Conservation (phyloP, 352 stramenopile species). For the Globisporangium echinulatum region DNA sequence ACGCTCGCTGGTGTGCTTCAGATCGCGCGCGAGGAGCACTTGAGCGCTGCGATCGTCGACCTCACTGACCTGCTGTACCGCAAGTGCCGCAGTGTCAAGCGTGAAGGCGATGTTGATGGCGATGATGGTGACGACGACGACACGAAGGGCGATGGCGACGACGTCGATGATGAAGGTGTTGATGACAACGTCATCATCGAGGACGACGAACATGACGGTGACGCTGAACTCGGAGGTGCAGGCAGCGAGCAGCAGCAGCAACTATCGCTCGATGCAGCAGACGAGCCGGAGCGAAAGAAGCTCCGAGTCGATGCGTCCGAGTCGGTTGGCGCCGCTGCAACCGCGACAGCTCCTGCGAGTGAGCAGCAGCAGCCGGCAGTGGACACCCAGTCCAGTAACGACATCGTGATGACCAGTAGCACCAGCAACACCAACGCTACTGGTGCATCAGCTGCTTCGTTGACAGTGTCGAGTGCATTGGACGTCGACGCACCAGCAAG, state of each 20-base stretch:
- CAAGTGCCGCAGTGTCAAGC: constrained; percentile 45
- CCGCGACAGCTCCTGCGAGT: no score
- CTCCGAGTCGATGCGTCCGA: constrained; percentile 13
- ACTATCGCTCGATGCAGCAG: constrained; percentile 5
- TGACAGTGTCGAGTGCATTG: no score
- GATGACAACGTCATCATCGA: constrained; percentile 11
- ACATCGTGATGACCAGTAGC: no score
- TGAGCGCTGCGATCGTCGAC: constrained; percentile 45
- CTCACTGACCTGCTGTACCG: constrained; percentile 47
- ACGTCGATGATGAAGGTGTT: constrained; percentile 11
- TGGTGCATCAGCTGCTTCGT: no score
- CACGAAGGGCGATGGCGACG: constrained; percentile 19
- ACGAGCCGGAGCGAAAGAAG: constrained; percentile 36
- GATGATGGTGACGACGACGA: constrained; percentile 16
- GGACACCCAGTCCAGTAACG: no score
- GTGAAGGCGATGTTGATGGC: constrained; percentile 18
- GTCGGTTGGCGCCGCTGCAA: background rate
- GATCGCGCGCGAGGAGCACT: constrained; percentile 52
- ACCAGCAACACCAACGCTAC: no score
- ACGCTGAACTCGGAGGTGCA: no score
- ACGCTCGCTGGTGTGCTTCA: constrained; percentile 49
- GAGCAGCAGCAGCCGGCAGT: no score
- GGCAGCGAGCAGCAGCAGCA: no score
- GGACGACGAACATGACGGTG: no score
- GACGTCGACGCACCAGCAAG: background rate